Evolutionary conservation across 495 filamentous ascomycete genomes (phyloP).

Genomic region (Trichoderma orchidacearum): DNA sequence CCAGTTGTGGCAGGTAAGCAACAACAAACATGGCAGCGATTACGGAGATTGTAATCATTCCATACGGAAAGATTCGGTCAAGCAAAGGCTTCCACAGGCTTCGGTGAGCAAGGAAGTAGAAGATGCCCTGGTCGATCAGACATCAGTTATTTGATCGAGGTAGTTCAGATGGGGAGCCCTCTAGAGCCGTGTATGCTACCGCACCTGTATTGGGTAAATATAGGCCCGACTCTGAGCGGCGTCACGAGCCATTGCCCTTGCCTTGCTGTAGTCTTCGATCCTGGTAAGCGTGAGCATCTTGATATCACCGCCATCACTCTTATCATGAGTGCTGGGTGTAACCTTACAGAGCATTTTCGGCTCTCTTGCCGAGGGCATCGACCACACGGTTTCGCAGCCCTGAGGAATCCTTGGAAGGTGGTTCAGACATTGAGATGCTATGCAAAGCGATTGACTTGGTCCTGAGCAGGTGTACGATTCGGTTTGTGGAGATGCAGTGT

Average conservation of each 20-base stretch:
- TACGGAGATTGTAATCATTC: constrained; percentile 53
- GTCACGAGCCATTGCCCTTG: constrained; percentile 39
- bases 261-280: constrained; percentile 42
- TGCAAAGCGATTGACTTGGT: too few relatives aligned
- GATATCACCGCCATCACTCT: too few relatives aligned
- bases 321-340: not conserved
- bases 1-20: constrained; percentile 81
- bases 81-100: constrained; percentile 54
- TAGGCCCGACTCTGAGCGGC: constrained; percentile 65
- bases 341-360: constrained; percentile 37
- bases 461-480: not conserved
- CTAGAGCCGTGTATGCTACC: not conserved
- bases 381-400: constrained; percentile 8
- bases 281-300: constrained; percentile 12
- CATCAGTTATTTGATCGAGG: too few relatives aligned
- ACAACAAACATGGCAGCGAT: constrained; percentile 72
- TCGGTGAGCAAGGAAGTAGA: constrained; percentile 62
- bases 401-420: not conserved
- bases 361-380: constrained; percentile 22
- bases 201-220: constrained; percentile 71
- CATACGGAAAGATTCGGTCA: constrained; percentile 51
- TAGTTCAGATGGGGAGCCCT: constrained; percentile 6
- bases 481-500: not conserved
- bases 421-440: not conserved
- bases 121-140: constrained; percentile 37